A percentile compares a stretch with the other conserved stretches of the same genome.
Evolutionary conservation across 78 protist species (phyloP).

Genomic region (Isochrysis galbana): DNA sequence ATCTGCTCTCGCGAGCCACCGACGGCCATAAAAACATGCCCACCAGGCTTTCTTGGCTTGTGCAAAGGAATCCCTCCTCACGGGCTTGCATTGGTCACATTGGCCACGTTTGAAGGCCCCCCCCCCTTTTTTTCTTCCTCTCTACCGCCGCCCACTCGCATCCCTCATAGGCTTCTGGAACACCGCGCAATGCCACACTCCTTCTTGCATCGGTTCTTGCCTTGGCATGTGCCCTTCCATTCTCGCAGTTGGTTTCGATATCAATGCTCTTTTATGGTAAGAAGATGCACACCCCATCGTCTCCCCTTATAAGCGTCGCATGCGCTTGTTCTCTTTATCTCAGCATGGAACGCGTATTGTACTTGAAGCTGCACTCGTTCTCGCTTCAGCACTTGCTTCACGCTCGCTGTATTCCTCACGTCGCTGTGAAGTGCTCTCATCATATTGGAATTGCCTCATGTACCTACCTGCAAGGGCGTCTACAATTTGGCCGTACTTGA

Average conservation of each 20-base stretch:
- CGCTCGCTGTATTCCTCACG: neutral
- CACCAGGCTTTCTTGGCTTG: too few species aligned
- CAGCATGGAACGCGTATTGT: neutral
- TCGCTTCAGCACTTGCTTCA: neutral
- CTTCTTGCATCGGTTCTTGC: neutral
- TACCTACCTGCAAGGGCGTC: too few species aligned
- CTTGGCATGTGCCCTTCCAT: neutral
- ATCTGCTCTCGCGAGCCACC: too few species aligned
- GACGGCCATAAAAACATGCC: too few species aligned
- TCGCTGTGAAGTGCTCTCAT: neutral
- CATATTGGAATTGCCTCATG: neutral
- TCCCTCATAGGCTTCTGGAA: too few species aligned
- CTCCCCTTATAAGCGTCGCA: neutral
- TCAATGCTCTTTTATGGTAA: constrained; percentile 11
- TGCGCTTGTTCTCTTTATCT: neutral
- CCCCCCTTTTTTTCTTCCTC: too few species aligned
- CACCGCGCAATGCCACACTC: neutral
- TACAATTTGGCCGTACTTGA: too few species aligned
- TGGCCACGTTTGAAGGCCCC: too few species aligned
- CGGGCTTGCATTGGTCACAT: too few species aligned
- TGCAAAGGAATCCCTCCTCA: too few species aligned
- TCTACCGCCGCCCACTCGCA: too few species aligned
- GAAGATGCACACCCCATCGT: neutral
- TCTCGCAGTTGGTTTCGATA: constrained; percentile 1
- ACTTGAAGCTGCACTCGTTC: neutral